These are phyloP conservation scores for Trichosanthes truncata DNA, from an alignment of 306 rosid genomes.

Conservation along the genomic window DNA sequence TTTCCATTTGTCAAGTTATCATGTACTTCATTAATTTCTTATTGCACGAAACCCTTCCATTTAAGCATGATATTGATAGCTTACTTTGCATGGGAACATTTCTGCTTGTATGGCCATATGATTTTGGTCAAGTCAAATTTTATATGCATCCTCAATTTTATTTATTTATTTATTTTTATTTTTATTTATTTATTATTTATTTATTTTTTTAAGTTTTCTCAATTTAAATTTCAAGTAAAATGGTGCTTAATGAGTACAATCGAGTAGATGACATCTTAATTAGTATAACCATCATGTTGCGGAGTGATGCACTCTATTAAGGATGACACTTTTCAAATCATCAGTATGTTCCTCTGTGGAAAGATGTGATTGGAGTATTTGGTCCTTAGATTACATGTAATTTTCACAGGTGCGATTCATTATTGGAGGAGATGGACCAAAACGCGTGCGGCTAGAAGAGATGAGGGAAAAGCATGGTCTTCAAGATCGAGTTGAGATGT, in stretches of 20 bases:
- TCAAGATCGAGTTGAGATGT: conserved; percentile 92
- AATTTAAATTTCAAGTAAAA: not conserved
- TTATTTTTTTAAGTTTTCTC: not conserved
- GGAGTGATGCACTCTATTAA: not conserved
- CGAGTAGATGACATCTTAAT: not conserved
- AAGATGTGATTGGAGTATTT: not conserved
- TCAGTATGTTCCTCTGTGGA: not conserved
- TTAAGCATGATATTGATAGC: not conserved
- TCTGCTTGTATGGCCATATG: not conserved
- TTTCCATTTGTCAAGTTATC: not conserved
- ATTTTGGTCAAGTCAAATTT: not conserved
- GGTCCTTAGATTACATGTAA: not conserved
- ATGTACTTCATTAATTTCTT: not conserved
- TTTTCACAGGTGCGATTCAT: conserved; percentile 68
- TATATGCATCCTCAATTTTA: not conserved
- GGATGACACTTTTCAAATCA: not conserved
- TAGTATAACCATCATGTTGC: not conserved
- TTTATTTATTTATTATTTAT: no score
- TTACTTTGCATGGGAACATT: not conserved
- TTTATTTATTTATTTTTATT: no score
- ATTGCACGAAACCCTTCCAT: not conserved
- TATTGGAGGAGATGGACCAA: conserved; percentile 89
- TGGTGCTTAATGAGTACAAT: not conserved
- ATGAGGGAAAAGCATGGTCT: conserved; percentile 91
- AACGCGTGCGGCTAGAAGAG: conserved; percentile 91